Evolutionary conservation across 116 monocot species (phyloP).

Genomic region (Zostera marina): DNA sequence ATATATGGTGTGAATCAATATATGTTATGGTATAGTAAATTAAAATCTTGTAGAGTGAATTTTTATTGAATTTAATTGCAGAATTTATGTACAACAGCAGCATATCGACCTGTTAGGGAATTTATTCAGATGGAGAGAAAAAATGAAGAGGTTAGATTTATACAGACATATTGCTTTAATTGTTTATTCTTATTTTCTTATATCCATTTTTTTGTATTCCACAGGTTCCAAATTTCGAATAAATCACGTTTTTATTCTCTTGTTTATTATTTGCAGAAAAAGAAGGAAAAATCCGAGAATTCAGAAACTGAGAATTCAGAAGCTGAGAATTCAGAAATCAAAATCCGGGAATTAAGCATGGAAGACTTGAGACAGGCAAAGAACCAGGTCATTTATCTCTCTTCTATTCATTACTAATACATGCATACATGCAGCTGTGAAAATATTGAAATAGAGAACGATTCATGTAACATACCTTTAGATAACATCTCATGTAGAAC

Average conservation of each 20-base stretch:
- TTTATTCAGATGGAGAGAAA: slow-evolving; percentile 68
- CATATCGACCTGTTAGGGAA: slow-evolving; percentile 95
- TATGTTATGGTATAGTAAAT: not conserved
- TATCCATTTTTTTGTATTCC: too few species aligned
- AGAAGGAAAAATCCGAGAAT: slow-evolving; percentile 17
- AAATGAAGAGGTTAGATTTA: slow-evolving; percentile 81
- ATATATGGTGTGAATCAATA: slow-evolving; percentile 8
- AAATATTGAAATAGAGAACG: not conserved
- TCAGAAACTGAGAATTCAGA: slow-evolving; percentile 17
- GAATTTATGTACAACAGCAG: slow-evolving; percentile 89
- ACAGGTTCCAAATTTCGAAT: too few species aligned
- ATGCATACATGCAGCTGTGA: too few species aligned
- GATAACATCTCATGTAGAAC: too few species aligned
- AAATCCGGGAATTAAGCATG: slow-evolving; percentile 77
- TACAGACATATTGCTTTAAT: not conserved
- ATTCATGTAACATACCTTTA: too few species aligned
- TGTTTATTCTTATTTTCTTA: not conserved
- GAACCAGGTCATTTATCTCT: slow-evolving; percentile 40
- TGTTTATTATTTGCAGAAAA: slow-evolving; percentile 24
- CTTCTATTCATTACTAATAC: not conserved
- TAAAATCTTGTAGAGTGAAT: too few species aligned
- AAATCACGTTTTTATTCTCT: not conserved
- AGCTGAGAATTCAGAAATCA: slow-evolving; percentile 20
- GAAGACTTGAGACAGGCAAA: slow-evolving; percentile 90
- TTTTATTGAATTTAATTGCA: slow-evolving; percentile 28